These are phyloP conservation scores for Eimeria zaria DNA, from an alignment of 169 alveolate genomes.

Conservation along the genomic window DNA sequence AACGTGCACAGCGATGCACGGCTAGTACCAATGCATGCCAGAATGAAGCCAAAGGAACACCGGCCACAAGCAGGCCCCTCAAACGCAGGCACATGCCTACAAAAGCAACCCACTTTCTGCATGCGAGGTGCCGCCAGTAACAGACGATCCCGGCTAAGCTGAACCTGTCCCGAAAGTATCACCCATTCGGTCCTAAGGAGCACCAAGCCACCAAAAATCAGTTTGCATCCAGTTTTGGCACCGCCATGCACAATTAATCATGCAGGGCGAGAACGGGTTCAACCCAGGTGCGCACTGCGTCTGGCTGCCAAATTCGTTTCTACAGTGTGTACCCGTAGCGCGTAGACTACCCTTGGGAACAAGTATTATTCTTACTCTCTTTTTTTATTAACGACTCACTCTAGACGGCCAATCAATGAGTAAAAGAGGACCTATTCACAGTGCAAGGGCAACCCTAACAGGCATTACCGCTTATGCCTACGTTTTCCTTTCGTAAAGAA, in stretches of 20 bases:
- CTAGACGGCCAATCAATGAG: neutral
- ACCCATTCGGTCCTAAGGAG: neutral
- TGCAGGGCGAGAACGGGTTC: neutral
- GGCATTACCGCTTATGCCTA: neutral
- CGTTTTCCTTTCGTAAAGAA: neutral
- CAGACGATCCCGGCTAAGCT: neutral
- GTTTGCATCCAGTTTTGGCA: neutral
- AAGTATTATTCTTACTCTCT: neutral
- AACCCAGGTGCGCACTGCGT: neutral
- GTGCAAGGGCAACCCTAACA: neutral
- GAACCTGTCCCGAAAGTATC: neutral
- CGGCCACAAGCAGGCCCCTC: neutral
- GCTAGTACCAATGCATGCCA: neutral
- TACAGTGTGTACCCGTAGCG: too few relatives aligned
- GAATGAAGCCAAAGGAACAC: neutral
- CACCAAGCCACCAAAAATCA: neutral
- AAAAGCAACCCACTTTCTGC: neutral
- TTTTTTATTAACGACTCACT: neutral
- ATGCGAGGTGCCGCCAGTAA: neutral
- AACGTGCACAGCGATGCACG: neutral
- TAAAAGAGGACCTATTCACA: neutral
- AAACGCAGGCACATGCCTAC: neutral
- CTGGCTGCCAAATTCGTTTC: neutral
- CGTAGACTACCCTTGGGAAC: neutral
- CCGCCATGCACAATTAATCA: neutral